phyloP scores from a whole-genome alignment of 2,329 filamentous ascomycete genomes.

The Fonsecaea monophora region DNA sequence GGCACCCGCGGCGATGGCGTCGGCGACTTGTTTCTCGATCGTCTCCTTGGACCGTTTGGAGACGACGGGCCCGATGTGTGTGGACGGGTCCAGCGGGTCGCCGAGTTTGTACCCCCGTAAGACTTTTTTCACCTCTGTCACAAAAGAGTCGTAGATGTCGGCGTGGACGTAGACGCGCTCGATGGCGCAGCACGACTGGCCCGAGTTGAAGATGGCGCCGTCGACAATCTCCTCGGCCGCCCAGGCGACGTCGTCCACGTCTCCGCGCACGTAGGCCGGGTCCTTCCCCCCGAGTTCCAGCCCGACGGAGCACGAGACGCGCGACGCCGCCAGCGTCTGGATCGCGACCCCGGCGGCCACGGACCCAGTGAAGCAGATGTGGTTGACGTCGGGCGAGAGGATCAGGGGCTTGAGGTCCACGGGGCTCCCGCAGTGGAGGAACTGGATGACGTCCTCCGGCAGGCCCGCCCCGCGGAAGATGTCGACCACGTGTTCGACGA shows the following conservation, averaged over 20 bases:
- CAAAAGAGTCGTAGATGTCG: slow-evolving; percentile 81
- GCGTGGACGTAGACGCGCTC: slow-evolving; percentile 92
- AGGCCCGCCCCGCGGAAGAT: slow-evolving; percentile 82
- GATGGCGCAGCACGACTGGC: slow-evolving; percentile 95
- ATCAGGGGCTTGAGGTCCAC: slow-evolving; percentile 78
- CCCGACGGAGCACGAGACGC: slow-evolving; percentile 69
- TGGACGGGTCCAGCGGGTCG: slow-evolving; percentile 80
- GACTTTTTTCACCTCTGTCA: slow-evolving; percentile 79
- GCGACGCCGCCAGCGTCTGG: slow-evolving; percentile 81
- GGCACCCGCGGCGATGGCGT: slow-evolving; percentile 83
- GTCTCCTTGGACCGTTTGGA: slow-evolving; percentile 77
- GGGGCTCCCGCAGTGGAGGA: slow-evolving; percentile 86
- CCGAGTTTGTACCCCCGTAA: slow-evolving; percentile 82
- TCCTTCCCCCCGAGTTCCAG: slow-evolving; percentile 95
- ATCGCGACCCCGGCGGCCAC: slow-evolving; percentile 86
- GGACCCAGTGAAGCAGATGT: slow-evolving; percentile 93
- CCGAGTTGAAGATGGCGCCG: slow-evolving; percentile 95
- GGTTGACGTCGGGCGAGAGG: slow-evolving; percentile 74
- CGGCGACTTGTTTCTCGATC: slow-evolving; percentile 79
- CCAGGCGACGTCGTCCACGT: slow-evolving; percentile 83
- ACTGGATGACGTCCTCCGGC: slow-evolving; percentile 83
- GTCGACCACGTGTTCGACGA: slow-evolving; percentile 80
- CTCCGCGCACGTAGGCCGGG: slow-evolving; percentile 83
- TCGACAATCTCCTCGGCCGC: slow-evolving; percentile 94
- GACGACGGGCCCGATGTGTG: slow-evolving; percentile 86